These are phyloP conservation scores for Guadua angustifolia DNA, from an alignment of 176 grass and related monocot species.

Conservation along the genomic window DNA sequence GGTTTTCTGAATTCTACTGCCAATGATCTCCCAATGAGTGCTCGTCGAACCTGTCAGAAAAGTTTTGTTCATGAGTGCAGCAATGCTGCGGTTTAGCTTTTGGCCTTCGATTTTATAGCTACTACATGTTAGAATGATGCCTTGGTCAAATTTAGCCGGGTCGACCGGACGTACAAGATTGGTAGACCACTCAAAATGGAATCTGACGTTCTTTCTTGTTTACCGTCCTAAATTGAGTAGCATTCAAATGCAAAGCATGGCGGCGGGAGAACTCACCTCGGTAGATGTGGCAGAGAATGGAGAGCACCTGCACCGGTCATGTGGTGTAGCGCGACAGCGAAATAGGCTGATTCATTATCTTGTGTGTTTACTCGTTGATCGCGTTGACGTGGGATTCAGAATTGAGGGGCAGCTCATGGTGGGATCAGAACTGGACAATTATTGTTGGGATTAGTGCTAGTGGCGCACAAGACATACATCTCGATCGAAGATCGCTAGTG, in stretches of 20 bases:
- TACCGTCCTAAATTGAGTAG: background rate
- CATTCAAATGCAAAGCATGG: background rate
- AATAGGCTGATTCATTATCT: background rate
- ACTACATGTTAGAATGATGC: background rate
- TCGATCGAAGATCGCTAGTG: background rate
- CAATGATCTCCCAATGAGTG: background rate
- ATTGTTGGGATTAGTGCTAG: slow-evolving; percentile 35
- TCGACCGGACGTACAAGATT: background rate
- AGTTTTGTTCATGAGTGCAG: background rate
- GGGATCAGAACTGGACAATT: slow-evolving; percentile 3
- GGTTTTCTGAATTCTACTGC: background rate
- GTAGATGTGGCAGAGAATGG: background rate
- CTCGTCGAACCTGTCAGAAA: background rate
- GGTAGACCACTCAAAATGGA: background rate
- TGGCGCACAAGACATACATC: slow-evolving; percentile 18
- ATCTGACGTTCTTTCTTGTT: background rate
- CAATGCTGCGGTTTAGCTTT: background rate
- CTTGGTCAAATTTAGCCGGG: background rate
- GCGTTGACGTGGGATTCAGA: slow-evolving; percentile 16
- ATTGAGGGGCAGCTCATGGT: background rate
- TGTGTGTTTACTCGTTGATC: background rate
- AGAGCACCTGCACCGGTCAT: too few species aligned
- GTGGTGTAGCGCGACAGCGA: background rate
- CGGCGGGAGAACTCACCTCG: background rate
- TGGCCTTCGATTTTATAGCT: background rate